Percentiles rank a stretch among this genome's conserved stretches.
These are phyloP conservation scores for Termitomyces sp. DNA, from an alignment of 768 basidiomycete genomes.

Conservation along the genomic window DNA sequence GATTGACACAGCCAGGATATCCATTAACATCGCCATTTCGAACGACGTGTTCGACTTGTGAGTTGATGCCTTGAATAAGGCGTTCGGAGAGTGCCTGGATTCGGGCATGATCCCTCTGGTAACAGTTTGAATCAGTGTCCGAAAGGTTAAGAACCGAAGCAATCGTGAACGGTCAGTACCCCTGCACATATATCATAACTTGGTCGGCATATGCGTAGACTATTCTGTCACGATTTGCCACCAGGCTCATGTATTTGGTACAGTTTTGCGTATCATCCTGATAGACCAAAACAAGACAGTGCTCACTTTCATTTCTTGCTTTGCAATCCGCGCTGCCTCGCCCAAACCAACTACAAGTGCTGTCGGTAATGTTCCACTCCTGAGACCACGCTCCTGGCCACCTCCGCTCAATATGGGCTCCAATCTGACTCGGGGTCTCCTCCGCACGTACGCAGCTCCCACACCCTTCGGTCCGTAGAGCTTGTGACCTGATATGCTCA, in stretches of 20 bases:
- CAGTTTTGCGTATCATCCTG: constrained; percentile 40
- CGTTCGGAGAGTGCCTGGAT: constrained; percentile 73
- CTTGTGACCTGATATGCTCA: constrained; percentile 98
- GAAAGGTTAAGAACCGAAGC: neutral
- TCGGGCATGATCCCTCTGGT: constrained; percentile 73
- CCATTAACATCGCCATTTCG: constrained; percentile 91
- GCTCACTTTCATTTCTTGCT: constrained; percentile 89
- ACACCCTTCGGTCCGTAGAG: constrained; percentile 97
- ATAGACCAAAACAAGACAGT: constrained; percentile 4
- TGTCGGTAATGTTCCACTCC: constrained; percentile 92
- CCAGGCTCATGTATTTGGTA: constrained; percentile 34
- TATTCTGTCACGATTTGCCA: constrained; percentile 25
- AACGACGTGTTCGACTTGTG: constrained; percentile 83
- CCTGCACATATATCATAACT: constrained; percentile 79
- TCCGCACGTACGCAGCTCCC: constrained; percentile 89
- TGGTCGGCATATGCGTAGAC: constrained; percentile 34
- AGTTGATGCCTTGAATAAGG: constrained; percentile 74
- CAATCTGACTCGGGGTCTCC: constrained; percentile 86
- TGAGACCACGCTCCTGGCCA: constrained; percentile 92
- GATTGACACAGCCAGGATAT: constrained; percentile 94
- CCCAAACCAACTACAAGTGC: constrained; percentile 88
- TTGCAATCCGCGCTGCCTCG: constrained; percentile 90
- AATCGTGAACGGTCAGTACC: constrained; percentile 63
- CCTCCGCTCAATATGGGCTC: constrained; percentile 95
- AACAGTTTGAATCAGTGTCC: constrained; percentile 15